Base-by-base conservation (phyloP, 2,329 filamentous ascomycete species). In the Dothistroma pini region DNA sequence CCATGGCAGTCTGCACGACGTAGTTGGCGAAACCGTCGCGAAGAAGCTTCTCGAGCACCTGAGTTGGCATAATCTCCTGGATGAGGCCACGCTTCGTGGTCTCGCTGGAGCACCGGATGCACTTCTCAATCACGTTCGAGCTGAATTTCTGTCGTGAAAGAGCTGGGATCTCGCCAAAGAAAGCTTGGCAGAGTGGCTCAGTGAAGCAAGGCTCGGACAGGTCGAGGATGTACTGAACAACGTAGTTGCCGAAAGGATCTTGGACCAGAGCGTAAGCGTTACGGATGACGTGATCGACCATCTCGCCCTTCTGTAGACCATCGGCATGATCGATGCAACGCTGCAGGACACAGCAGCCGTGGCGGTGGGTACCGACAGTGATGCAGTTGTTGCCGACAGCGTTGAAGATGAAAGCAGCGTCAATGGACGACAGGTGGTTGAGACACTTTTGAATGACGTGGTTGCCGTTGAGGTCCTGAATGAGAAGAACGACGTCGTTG, bases 401-500 rank as follows among this genome's bases (percentile, higher is more conserved):
- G 71, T 95, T 89, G 70, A 97, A 97, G 74, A 99, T 97, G 81
- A 99, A 99, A 75, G 96, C 89, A 12, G 93, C 91, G 75, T 97
- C 90, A 54, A 84, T 79, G 1, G 91, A 83, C 66, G 86, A 89
- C 44, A 99, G 87, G 76, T 96, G 96, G 79, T 97, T 99, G 57
- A 99, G 84, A 72, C 95, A 99, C 79, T 99, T 99, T 79, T 99
- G 95, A 66, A 99, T 97, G 71, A 99, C 95, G 72, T 99, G 95
- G 72, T 99, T 99, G 75, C 95, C 95, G 73, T 99, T 99, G 57
- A 99, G 83, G 70, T 99, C 95, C 75, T 99, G 92, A 64, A 99
- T 97, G 58, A 99, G 84, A 69, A 95, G 89, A 21, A 99, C 95
- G 54, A 99, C 95, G 62, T 90, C 87, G 74, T 87, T 84, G 65